Percentiles rank a stretch among this genome's conserved stretches.
phyloP scores from a whole-genome alignment of 176 grass and related monocot species.

The Oryza meridionalis region DNA sequence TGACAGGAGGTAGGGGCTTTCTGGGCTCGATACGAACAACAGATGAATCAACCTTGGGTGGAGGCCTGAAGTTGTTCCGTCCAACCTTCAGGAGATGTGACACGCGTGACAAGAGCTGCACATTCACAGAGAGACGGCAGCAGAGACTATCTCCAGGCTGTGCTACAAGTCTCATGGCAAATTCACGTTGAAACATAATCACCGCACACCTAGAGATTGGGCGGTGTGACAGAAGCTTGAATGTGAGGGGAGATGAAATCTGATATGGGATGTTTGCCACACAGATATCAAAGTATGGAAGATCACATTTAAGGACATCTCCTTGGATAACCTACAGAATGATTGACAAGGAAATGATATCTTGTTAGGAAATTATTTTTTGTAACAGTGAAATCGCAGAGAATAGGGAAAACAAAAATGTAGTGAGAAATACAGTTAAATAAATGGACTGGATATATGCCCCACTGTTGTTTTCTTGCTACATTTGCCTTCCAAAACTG shows the following conservation, averaged over 20 bases:
- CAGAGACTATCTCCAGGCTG: slow-evolving; percentile 85
- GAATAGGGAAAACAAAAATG: neutral
- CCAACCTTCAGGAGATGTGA: slow-evolving; percentile 92
- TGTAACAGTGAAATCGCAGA: neutral
- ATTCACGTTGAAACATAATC: slow-evolving; percentile 96
- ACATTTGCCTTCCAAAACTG: neutral
- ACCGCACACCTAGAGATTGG: slow-evolving; percentile 87
- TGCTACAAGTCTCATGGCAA: slow-evolving; percentile 91
- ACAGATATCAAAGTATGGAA: slow-evolving; percentile 93
- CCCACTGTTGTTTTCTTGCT: neutral
- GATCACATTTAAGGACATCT: slow-evolving; percentile 92
- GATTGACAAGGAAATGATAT: neutral
- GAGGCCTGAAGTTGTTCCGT: slow-evolving; percentile 88
- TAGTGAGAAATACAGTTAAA: neutral
- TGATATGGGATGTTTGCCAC: slow-evolving; percentile 97
- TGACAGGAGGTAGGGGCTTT: slow-evolving; percentile 80
- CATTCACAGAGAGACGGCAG: slow-evolving; percentile 91
- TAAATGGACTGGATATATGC: neutral
- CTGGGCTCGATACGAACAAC: slow-evolving; percentile 92
- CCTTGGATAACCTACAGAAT: slow-evolving; percentile 88
- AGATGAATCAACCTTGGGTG: slow-evolving; percentile 90
- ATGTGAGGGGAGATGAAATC: slow-evolving; percentile 86
- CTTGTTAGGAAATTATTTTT: neutral
- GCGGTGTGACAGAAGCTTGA: slow-evolving; percentile 90
- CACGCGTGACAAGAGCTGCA: slow-evolving; percentile 81